These are phyloP conservation scores for Papiliotrema nemorosa DNA, from an alignment of 1,284 basidiomycete genomes.

Conservation along the genomic window DNA sequence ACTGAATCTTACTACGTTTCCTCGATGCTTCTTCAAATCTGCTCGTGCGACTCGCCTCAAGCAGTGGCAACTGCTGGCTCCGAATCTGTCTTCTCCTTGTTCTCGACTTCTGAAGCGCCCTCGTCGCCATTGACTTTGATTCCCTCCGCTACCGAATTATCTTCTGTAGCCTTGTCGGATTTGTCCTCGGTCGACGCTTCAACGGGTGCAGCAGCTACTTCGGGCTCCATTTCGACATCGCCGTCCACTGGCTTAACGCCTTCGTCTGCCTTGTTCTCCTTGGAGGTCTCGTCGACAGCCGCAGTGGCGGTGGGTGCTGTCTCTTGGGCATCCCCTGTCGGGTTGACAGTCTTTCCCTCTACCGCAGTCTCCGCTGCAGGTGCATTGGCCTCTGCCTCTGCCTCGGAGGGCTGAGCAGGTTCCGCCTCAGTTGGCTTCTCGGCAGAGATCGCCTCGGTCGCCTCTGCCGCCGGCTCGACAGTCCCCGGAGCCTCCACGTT, in stretches of 20 bases:
- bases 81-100: too few species aligned
- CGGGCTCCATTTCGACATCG: conserved; percentile 1
- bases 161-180: not conserved
- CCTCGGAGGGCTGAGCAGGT: too few species aligned
- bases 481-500: too few species aligned
- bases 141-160: not conserved
- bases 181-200: not conserved
- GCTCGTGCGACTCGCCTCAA: too few species aligned
- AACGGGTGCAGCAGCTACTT: not conserved
- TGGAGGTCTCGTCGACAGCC: not conserved
- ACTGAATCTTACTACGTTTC: too few species aligned
- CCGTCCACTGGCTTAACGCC: not conserved
- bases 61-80: too few species aligned
- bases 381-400: too few species aligned
- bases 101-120: not conserved
- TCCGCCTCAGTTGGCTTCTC: too few species aligned
- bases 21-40: too few species aligned
- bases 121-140: not conserved
- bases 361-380: not conserved
- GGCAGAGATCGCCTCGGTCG: too few species aligned
- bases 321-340: not conserved
- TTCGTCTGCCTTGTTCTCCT: not conserved
- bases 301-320: not conserved
- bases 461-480: too few species aligned
- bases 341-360: not conserved